Evolutionary conservation across 2,329 filamentous ascomycete genomes (phyloP).

Genomic region (Exophiala oligosperma): DNA sequence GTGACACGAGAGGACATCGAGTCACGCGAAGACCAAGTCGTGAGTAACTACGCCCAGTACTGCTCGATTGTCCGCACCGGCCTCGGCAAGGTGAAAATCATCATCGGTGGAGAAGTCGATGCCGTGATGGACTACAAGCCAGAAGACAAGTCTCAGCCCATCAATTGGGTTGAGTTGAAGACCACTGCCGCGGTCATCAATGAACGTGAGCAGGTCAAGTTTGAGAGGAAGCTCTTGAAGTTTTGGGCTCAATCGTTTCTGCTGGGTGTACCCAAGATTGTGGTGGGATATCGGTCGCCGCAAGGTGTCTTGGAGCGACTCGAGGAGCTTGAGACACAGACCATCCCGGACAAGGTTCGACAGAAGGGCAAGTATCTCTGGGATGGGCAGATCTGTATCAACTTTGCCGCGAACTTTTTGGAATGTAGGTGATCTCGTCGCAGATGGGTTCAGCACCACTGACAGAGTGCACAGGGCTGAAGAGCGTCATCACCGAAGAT

Average conservation of each 20-base stretch:
- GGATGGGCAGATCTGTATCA: constrained; percentile 93
- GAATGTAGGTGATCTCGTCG: constrained; percentile 61
- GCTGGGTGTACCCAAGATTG: constrained; percentile 85
- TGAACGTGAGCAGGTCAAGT: constrained; percentile 69
- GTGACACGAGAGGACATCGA: constrained; percentile 77
- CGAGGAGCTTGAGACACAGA: constrained; percentile 76
- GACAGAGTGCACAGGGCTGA: constrained; percentile 53
- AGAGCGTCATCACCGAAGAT: constrained; percentile 60
- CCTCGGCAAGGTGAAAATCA: constrained; percentile 71
- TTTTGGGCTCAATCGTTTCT: constrained; percentile 98
- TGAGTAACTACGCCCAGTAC: constrained; percentile 92
- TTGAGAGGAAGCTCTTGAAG: constrained; percentile 87
- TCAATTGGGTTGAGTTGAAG: constrained; percentile 94
- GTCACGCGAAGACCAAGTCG: constrained; percentile 65
- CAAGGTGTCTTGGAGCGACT: constrained; percentile 70
- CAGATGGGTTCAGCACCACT: not conserved
- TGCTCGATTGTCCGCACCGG: constrained; percentile 91
- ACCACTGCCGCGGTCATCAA: constrained; percentile 73
- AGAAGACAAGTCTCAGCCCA: constrained; percentile 60
- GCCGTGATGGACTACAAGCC: constrained; percentile 90
- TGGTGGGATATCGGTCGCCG: constrained; percentile 81
- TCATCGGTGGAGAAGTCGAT: constrained; percentile 93
- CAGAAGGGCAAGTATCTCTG: constrained; percentile 66
- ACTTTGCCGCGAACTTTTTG: constrained; percentile 77
- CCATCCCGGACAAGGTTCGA: constrained; percentile 74